These are phyloP conservation scores for Trichophyton mentagrophytes DNA, from an alignment of 2,329 filamentous ascomycete genomes.

Conservation along the genomic window DNA sequence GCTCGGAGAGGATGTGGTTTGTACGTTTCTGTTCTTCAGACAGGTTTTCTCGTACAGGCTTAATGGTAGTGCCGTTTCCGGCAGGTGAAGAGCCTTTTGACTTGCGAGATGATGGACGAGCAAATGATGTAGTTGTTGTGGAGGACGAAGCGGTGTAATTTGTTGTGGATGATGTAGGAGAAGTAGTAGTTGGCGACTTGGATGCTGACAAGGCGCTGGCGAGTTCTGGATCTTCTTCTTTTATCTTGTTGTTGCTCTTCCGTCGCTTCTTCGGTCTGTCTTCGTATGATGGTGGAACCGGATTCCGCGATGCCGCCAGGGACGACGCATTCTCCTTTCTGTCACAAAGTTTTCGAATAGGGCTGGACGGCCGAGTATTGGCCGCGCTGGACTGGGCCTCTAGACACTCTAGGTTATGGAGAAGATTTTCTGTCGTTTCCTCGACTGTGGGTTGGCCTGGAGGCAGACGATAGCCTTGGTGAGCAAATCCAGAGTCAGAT, in stretches of 20 bases:
- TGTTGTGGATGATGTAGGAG: background rate
- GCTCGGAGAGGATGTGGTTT: slow-evolving; percentile 79
- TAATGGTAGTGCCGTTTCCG: slow-evolving; percentile 12
- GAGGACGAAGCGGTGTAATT: background rate
- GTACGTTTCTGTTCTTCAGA: slow-evolving; percentile 68
- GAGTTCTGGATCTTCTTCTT: slow-evolving; percentile 33
- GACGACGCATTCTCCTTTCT: background rate
- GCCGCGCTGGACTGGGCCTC: slow-evolving; percentile 45
- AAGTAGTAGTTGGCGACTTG: background rate
- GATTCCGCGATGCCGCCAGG: background rate
- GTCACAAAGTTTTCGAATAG: slow-evolving; percentile 22
- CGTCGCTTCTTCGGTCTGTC: slow-evolving; percentile 34
- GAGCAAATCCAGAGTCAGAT: slow-evolving; percentile 52
- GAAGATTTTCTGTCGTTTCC: slow-evolving; percentile 42
- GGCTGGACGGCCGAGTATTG: slow-evolving; percentile 49
- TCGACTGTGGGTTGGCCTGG: slow-evolving; percentile 47
- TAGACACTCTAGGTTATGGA: slow-evolving; percentile 47
- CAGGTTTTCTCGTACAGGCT: slow-evolving; percentile 45
- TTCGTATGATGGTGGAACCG: slow-evolving; percentile 1
- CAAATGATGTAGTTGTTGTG: background rate
- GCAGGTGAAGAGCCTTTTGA: background rate
- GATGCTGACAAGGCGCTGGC: slow-evolving; percentile 7
- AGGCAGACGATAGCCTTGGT: slow-evolving; percentile 47
- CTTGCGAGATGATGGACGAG: background rate
- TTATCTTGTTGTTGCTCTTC: slow-evolving; percentile 41